Base-by-base conservation (phyloP, 202 grass and related monocot species). In the Panicum virgatum region DNA sequence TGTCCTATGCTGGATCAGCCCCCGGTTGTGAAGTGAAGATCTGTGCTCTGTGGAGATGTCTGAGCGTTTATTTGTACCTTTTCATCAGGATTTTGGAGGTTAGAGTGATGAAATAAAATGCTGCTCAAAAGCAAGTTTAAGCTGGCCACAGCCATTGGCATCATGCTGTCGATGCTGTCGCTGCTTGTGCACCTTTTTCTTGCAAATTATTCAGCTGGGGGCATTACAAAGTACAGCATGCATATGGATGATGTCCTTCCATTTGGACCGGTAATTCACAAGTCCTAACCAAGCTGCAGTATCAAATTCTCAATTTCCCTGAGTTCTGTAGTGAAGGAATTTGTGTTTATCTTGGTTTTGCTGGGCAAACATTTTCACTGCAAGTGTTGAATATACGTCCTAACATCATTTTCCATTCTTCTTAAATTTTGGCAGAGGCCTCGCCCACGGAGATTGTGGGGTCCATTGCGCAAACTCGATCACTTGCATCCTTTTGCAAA, bases 81-180 rank as follows among this genome's bases (percentile, higher is more conserved):
- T 76, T 79, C 9, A 37, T 20, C 83, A 91, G 90, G 83, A 26
- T 66, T 76, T 76, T 73, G 86, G 79, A 88, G 26, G 37, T 11
- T 23, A 83, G 12, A 82, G 78, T 69, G 58, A 91, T 96, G 88
- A 93, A 94, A 82, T 86, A 93, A 90, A 90, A 99, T 99, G 96
- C 90, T 99, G 44, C 89, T 89, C 71, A 96, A 91, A 78, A 94
- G 91, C 83, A 99, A 96, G 80, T 89, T 99, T 84, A 99, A 96
- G 89, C 69, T 93, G 89, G 89, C 88, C 81, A 94, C 87, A 32
- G 84, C 80, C n/a, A 51, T 96, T n/a, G 93, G 92, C 78, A 92
- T 99, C 25, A 50, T 88, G 40, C 73, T 99, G 47, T 99, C 93
- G 1, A 80, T 93, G 72, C 69, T 94, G 8, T 99, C 93, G 2